phyloP scores from a whole-genome alignment of 805 yeast species.

The Barnettozyma pratensis region DNA sequence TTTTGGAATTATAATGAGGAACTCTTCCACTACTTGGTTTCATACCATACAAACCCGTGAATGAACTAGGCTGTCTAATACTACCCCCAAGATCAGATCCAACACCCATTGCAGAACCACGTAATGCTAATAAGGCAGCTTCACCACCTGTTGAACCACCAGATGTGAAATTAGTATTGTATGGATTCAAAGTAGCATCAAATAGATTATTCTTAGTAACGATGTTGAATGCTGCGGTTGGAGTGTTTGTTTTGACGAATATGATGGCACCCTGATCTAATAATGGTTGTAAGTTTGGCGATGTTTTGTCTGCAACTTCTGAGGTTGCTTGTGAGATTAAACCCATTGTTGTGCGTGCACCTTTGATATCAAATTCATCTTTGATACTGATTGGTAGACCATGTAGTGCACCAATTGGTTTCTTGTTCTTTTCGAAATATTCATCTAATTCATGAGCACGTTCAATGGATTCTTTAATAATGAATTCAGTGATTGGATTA shows the following conservation, averaged over 20 bases:
- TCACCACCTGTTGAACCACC: slow-evolving; percentile 54
- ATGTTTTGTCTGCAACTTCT: slow-evolving; percentile 28
- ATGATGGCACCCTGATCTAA: slow-evolving; percentile 44
- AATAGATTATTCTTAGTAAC: slow-evolving; percentile 38
- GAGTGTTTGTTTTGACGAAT: slow-evolving; percentile 46
- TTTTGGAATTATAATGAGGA: slow-evolving; percentile 31
- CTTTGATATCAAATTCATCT: slow-evolving; percentile 33
- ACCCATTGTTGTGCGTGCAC: slow-evolving; percentile 43
- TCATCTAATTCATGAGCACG: slow-evolving; percentile 50
- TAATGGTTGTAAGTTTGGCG: slow-evolving; percentile 35
- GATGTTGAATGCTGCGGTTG: slow-evolving; percentile 41
- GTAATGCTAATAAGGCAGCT: slow-evolving; percentile 39
- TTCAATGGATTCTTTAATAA: slow-evolving; percentile 48
- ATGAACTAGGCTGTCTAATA: slow-evolving; percentile 41
- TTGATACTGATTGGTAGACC: slow-evolving; percentile 62
- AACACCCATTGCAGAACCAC: slow-evolving; percentile 38
- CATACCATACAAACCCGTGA: slow-evolving; percentile 35
- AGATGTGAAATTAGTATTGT: slow-evolving; percentile 33
- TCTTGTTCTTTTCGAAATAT: slow-evolving; percentile 37
- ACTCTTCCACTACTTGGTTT: slow-evolving; percentile 40
- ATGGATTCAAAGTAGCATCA: slow-evolving; percentile 41
- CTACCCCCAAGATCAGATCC: slow-evolving; percentile 52
- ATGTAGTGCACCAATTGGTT: slow-evolving; percentile 55
- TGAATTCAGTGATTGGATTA: slow-evolving; percentile 27
- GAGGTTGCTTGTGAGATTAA: slow-evolving; percentile 33